Evolutionary conservation across 2,329 filamentous ascomycete species (phyloP).

Genomic region (Mollisiaceae sp.): DNA sequence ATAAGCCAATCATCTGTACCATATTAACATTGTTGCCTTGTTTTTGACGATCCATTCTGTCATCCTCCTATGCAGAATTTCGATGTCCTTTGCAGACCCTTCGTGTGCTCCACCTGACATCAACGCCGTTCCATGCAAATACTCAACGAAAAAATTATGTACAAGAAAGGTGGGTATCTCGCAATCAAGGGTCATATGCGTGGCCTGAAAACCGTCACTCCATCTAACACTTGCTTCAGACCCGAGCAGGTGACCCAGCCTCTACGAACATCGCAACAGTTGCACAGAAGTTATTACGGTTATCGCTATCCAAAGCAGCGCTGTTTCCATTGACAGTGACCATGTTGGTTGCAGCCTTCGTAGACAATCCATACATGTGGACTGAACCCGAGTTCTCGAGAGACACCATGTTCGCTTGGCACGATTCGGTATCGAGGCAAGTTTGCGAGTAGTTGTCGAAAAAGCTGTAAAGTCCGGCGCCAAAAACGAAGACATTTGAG

Average conservation of each 20-base stretch:
- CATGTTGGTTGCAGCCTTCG: slow-evolving; percentile 78
- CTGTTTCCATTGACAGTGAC: slow-evolving; percentile 64
- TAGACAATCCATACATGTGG: slow-evolving; percentile 71
- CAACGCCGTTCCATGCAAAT: slow-evolving; percentile 3
- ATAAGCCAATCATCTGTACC: background rate
- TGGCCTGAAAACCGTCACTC: background rate
- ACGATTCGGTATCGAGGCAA: slow-evolving; percentile 70
- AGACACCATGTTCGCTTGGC: slow-evolving; percentile 79
- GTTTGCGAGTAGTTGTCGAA: slow-evolving; percentile 80
- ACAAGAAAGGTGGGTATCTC: slow-evolving; percentile 34
- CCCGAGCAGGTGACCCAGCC: too few relatives aligned
- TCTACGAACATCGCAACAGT: slow-evolving; percentile 58
- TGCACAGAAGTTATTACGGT: slow-evolving; percentile 69
- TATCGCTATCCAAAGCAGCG: slow-evolving; percentile 61
- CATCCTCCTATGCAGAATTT: background rate
- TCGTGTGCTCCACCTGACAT: slow-evolving; percentile 17
- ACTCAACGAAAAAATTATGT: slow-evolving; percentile 29
- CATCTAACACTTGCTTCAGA: too few relatives aligned
- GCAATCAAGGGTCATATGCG: slow-evolving; percentile 10
- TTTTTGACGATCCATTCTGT: background rate
- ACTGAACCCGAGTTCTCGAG: slow-evolving; percentile 67
- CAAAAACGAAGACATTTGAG: slow-evolving; percentile 70
- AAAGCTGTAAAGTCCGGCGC: slow-evolving; percentile 80
- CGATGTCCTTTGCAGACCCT: background rate
- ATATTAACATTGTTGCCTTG: slow-evolving; percentile 7